Percentiles rank a stretch among this genome's conserved stretches.
These are phyloP conservation scores for Somion occarium DNA, from an alignment of 1,284 basidiomycete genomes.

Conservation along the genomic window DNA sequence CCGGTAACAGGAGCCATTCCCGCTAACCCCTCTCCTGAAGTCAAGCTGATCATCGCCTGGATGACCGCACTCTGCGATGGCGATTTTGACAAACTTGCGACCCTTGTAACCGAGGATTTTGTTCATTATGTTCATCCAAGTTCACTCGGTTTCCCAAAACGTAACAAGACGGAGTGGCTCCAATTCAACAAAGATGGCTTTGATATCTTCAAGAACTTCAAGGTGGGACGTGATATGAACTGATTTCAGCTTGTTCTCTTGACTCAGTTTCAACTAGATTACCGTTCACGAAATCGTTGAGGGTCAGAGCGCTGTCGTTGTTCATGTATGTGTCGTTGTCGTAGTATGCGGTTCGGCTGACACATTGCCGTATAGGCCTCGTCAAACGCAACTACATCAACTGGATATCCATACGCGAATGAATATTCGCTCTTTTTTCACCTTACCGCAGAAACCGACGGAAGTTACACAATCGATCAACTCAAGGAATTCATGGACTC, in stretches of 20 bases:
- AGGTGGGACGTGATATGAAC: background rate
- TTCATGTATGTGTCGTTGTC: background rate
- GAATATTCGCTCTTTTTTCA: background rate
- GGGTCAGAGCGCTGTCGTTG: background rate
- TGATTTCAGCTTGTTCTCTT: background rate
- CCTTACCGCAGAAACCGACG: background rate
- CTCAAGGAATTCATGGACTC: conserved; percentile 1
- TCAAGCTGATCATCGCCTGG: background rate
- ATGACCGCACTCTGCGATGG: background rate
- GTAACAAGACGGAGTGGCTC: background rate
- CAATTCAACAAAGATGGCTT: background rate
- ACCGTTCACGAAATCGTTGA: background rate
- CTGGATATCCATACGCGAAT: background rate
- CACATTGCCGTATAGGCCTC: background rate
- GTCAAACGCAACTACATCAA: background rate
- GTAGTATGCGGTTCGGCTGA: background rate
- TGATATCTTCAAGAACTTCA: background rate
- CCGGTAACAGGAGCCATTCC: background rate
- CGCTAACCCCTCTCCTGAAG: background rate
- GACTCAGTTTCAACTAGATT: background rate
- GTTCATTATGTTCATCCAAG: background rate
- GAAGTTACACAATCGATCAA: background rate
- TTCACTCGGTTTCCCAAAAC: background rate
- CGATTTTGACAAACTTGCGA: background rate
- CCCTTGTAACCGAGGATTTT: background rate